Evolutionary conservation across 1,284 basidiomycete genomes (phyloP).

Genomic region (Irpex rosettiformis): DNA sequence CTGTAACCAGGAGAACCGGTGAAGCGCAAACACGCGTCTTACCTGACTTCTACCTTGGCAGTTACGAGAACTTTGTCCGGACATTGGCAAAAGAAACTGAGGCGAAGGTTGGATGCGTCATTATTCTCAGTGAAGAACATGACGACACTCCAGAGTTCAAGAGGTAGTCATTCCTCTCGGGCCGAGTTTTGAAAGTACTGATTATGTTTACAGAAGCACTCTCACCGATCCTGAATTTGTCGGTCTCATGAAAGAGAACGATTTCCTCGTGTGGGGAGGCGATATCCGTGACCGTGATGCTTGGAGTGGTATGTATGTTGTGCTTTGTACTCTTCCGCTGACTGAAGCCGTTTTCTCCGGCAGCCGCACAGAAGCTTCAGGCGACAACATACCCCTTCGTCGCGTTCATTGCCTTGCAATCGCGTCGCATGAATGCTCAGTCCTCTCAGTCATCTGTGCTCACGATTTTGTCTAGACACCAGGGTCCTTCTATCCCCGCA

Average conservation of each 20-base stretch:
- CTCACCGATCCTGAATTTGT: slow-evolving; percentile 74
- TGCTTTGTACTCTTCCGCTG: background rate
- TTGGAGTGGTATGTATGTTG: slow-evolving; percentile 79
- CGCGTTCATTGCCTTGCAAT: slow-evolving; percentile 86
- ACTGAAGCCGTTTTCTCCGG: slow-evolving; percentile 1
- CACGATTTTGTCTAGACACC: slow-evolving; percentile 80
- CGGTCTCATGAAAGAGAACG: slow-evolving; percentile 60
- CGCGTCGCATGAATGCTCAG: slow-evolving; percentile 47
- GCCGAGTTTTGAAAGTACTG: background rate
- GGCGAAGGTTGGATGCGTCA: slow-evolving; percentile 71
- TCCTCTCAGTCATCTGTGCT: slow-evolving; percentile 48
- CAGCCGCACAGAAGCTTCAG: slow-evolving; percentile 82
- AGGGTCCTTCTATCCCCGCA: slow-evolving; percentile 56
- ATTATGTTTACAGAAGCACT: slow-evolving; percentile 49
- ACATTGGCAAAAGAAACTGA: slow-evolving; percentile 59
- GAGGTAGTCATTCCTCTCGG: slow-evolving; percentile 40
- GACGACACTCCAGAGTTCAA: slow-evolving; percentile 89
- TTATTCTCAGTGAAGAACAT: slow-evolving; percentile 90
- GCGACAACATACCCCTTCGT: slow-evolving; percentile 91
- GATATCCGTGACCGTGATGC: slow-evolving; percentile 80
- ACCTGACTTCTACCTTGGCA: slow-evolving; percentile 77
- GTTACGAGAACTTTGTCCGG: slow-evolving; percentile 81
- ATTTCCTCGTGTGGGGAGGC: slow-evolving; percentile 83
- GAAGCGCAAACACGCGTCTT: slow-evolving; percentile 36
- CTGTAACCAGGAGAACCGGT: slow-evolving; percentile 27